Evolutionary conservation across 2,329 filamentous ascomycete genomes (phyloP).

Genomic region (Calonectria crousiana): DNA sequence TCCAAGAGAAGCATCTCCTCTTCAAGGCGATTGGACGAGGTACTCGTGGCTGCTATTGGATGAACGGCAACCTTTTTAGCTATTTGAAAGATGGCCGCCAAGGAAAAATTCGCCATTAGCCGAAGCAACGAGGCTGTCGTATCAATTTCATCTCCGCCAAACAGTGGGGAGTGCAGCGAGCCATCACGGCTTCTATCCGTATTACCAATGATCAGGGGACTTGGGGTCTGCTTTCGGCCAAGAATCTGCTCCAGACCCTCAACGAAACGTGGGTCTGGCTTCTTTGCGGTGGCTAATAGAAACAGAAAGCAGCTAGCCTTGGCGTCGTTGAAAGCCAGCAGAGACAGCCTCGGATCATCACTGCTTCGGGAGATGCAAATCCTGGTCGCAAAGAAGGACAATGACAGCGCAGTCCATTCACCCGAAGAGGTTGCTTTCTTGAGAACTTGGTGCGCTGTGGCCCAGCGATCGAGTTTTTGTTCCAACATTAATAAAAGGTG

Average conservation of each 20-base stretch:
- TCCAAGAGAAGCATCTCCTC: constrained; percentile 43
- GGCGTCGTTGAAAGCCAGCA: constrained; percentile 32
- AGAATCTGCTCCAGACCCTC: constrained; percentile 33
- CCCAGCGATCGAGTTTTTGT: constrained; percentile 40
- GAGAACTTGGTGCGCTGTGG: constrained; percentile 30
- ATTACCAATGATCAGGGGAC: not conserved
- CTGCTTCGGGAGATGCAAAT: constrained; percentile 31
- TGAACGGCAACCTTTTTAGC: constrained; percentile 30
- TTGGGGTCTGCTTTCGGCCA: constrained; percentile 5
- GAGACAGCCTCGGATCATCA: constrained; percentile 5
- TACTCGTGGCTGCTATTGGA: constrained; percentile 32
- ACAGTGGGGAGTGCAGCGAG: not conserved
- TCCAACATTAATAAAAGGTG: constrained; percentile 31
- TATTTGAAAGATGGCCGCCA: constrained; percentile 39
- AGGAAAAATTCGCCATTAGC: constrained; percentile 36
- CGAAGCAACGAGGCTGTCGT: constrained; percentile 28
- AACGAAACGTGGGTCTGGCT: constrained; percentile 27
- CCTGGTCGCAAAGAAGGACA: constrained; percentile 41
- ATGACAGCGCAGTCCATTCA: constrained; percentile 26
- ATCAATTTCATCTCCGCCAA: constrained; percentile 18
- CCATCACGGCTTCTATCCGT: not conserved
- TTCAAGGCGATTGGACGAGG: constrained; percentile 28
- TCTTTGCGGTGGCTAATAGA: constrained; percentile 34
- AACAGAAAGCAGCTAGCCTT: constrained; percentile 41
- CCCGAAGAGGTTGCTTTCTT: constrained; percentile 22